These are phyloP conservation scores for Wickerhamiella parazyma DNA, from an alignment of 805 yeast species.

Conservation along the genomic window DNA sequence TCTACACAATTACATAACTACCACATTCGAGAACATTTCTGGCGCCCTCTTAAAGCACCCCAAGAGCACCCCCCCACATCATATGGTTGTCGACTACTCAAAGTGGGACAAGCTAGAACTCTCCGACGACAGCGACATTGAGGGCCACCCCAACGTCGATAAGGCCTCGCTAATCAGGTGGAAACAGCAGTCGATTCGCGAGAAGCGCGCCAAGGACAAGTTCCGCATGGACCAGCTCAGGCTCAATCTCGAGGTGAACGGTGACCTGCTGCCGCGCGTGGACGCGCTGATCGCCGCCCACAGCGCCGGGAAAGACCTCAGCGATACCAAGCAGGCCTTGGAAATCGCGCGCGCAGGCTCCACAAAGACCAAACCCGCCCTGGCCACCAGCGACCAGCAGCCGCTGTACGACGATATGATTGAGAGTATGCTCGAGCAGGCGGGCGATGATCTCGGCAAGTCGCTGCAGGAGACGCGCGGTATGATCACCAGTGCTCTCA, in stretches of 20 bases:
- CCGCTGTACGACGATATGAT: conserved; percentile 80
- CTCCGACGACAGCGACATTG: conserved; percentile 93
- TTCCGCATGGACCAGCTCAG: conserved; percentile 63
- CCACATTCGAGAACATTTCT: no score
- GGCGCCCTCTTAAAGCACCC: no score
- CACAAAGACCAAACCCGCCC: conserved; percentile 21
- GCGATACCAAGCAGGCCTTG: conserved; percentile 19
- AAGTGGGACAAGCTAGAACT: conserved; percentile 96
- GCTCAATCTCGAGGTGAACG: conserved; percentile 70
- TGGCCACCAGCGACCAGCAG: conserved; percentile 22
- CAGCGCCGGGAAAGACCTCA: conserved; percentile 21
- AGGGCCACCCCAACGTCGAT: conserved; percentile 97
- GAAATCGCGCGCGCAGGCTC: conserved; percentile 17
- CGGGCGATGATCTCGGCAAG: conserved; percentile 35
- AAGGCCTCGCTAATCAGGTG: conserved; percentile 81
- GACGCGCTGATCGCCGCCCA: conserved; percentile 42
- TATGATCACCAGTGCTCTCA: conserved; percentile 38
- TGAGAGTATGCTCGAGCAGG: conserved; percentile 72
- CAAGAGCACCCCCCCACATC: not conserved
- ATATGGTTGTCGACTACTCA: conserved; percentile 82
- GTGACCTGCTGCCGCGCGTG: conserved; percentile 57
- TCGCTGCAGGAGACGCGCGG: conserved; percentile 43
- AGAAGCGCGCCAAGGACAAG: conserved; percentile 69
- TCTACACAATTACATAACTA: no score
- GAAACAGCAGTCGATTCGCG: conserved; percentile 97